phyloP scores from a whole-genome alignment of 2,329 filamentous ascomycete genomes.

The Aspergillus brunneoviolaceus region DNA sequence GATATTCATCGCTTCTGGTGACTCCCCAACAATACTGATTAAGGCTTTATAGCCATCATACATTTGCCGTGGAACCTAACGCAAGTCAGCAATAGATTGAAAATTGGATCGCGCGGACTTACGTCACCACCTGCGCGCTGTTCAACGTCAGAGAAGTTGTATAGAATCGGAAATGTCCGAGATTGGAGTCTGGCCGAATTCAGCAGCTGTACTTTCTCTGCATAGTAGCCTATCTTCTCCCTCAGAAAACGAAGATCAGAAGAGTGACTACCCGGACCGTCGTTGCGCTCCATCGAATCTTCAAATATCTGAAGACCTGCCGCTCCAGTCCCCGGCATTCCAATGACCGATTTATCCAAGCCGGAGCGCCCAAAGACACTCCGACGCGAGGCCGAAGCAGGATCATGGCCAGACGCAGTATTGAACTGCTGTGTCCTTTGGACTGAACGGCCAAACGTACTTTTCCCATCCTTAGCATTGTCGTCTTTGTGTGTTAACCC shows the following conservation, averaged over 20 bases:
- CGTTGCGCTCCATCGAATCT: conserved; percentile 62
- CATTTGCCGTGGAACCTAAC: conserved; percentile 68
- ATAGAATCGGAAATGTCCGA: conserved; percentile 69
- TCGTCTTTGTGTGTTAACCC: conserved; percentile 65
- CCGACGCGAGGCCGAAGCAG: conserved; percentile 41
- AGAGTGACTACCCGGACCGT: conserved; percentile 50
- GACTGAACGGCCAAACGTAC: conserved; percentile 53
- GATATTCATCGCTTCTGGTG: conserved; percentile 57
- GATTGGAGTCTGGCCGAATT: conserved; percentile 70
- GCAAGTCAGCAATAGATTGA: conserved; percentile 17
- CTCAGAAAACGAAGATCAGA: conserved; percentile 73
- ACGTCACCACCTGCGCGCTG: conserved; percentile 65
- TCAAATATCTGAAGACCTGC: conserved; percentile 65
- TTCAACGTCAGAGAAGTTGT: conserved; percentile 74
- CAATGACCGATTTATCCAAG: conserved; percentile 83
- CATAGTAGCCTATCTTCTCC: conserved; percentile 80
- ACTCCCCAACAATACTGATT: conserved; percentile 74
- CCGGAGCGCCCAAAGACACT: conserved; percentile 68
- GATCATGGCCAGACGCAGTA: conserved; percentile 44
- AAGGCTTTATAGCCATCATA: conserved; percentile 81
- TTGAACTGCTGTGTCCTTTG: conserved; percentile 42
- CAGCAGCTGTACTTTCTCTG: conserved; percentile 74
- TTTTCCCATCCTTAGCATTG: conserved; percentile 39
- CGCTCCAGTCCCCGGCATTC: conserved; percentile 66
- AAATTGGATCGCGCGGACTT: conserved; percentile 26